Evolutionary conservation across 164 flowering plant genomes (phyloP).

Genomic region (grape (Vitis vinifera)): ASM3070453v1 NC_081817.1:17154501-17155000

Average conservation of each 20-base stretch:
- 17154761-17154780: conserved; percentile 14
- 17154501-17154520: conserved; percentile 42
- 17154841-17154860: conserved; percentile 24
- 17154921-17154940: conserved; percentile 11
- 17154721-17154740: conserved; percentile 24
- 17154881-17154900: neutral
- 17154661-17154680: conserved; percentile 45
- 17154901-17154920: neutral
- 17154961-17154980: neutral
- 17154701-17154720: conserved; percentile 29
- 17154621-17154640: conserved; percentile 43
- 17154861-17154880: conserved; percentile 4
- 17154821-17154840: conserved; percentile 16
- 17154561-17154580: conserved; percentile 48
- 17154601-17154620: conserved; percentile 43
- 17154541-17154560: conserved; percentile 45
- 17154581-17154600: conserved; percentile 37
- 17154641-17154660: conserved; percentile 45
- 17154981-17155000: no score
- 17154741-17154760: conserved; percentile 16
- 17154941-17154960: neutral
- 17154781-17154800: conserved; percentile 11
- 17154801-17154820: conserved; percentile 8
- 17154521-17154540: conserved; percentile 39
- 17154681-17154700: conserved; percentile 48